These are phyloP conservation scores for Rubroboletus pulcherrimus DNA, from an alignment of 768 basidiomycete genomes.

Conservation along the genomic window DNA sequence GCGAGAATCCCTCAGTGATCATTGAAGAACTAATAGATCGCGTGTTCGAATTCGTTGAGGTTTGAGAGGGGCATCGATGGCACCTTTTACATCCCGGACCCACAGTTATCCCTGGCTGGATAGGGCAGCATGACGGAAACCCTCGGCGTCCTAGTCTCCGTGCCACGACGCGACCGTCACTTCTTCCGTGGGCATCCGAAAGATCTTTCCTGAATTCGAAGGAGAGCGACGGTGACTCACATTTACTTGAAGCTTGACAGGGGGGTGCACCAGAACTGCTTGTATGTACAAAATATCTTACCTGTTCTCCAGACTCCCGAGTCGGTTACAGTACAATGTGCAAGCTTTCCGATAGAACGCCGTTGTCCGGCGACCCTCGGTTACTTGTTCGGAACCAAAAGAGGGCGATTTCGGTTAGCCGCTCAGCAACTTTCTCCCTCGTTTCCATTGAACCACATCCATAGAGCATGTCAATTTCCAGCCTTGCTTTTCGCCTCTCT, in stretches of 20 bases:
- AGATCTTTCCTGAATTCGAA: not conserved
- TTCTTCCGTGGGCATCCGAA: not conserved
- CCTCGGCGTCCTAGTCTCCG: no score
- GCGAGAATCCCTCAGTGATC: not conserved
- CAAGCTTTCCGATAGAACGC: no score
- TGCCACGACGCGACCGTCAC: not conserved
- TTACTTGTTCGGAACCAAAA: not conserved
- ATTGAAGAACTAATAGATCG: no score
- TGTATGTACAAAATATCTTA: no score
- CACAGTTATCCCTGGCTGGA: not conserved
- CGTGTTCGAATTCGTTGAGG: not conserved
- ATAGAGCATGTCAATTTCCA: slow-evolving; percentile 5
- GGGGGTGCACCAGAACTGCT: no score
- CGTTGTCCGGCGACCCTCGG: no score
- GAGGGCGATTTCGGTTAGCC: not conserved
- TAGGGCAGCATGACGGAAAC: not conserved
- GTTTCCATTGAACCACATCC: not conserved
- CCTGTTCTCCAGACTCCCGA: no score
- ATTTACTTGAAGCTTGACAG: no score
- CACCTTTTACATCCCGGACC: not conserved
- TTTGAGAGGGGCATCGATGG: not conserved
- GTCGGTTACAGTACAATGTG: no score
- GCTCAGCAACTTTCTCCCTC: not conserved
- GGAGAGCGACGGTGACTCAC: not conserved
- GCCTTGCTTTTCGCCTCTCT: slow-evolving; percentile 37